Conservation (phyloP, 768 basidiomycete genomes). For the Vararia minispora region DNA sequence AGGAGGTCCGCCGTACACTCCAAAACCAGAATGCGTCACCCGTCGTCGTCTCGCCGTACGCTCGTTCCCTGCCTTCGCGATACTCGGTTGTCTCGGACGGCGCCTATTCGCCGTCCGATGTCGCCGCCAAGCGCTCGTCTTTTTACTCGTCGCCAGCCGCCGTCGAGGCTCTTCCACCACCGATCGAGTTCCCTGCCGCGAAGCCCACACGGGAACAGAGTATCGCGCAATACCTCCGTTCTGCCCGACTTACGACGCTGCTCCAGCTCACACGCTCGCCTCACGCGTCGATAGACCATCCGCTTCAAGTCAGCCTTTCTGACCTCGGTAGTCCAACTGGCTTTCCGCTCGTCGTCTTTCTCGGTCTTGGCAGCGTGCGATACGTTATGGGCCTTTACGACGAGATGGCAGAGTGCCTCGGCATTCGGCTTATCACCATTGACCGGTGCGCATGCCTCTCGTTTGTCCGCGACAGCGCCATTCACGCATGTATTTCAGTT, state of each 20-base stretch:
- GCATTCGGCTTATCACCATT: conserved; percentile 84
- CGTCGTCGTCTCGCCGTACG: conserved; percentile 24
- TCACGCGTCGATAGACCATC: conserved; percentile 63
- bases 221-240: conserved; percentile 81
- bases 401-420: conserved; percentile 85
- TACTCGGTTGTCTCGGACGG: conserved; percentile 14
- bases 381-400: conserved; percentile 94
- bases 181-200: conserved; percentile 32
- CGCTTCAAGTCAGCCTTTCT: conserved; percentile 82
- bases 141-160: conserved; percentile 13
- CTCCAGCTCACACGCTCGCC: conserved; percentile 70
- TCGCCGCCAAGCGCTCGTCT: conserved; percentile 2
- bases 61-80: conserved; percentile 18
- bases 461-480: neutral
- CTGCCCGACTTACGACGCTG: conserved; percentile 73
- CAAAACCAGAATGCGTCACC: conserved; percentile 38
- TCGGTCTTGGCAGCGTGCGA: conserved; percentile 89
- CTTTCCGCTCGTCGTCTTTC: conserved; percentile 80
- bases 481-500: conserved; percentile 32
- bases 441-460: conserved; percentile 50
- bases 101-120: conserved; percentile 5
- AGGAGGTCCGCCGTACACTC: conserved; percentile 66
- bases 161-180: conserved; percentile 28
- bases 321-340: conserved; percentile 85
- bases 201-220: conserved; percentile 49